Percentiles rank a stretch among this genome's conserved stretches.
phyloP scores from a whole-genome alignment of 1,139 yeast genomes.

The Kodamaea suecica region DNA sequence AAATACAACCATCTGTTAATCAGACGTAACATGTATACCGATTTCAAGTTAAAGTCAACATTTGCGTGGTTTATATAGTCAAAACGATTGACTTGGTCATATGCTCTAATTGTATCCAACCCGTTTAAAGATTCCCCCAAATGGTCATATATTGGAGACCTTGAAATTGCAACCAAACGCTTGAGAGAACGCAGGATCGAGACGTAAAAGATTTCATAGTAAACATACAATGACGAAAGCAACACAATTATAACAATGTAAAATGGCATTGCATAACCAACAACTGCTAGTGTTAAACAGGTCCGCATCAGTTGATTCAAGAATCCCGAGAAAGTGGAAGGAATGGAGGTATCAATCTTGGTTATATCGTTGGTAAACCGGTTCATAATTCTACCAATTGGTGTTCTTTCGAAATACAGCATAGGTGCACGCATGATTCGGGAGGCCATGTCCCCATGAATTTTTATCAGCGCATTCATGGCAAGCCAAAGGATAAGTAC shows the following conservation, averaged over 20 bases:
- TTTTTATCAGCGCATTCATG: constrained; percentile 22
- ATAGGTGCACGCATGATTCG: constrained; percentile 28
- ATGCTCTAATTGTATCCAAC: constrained; percentile 59
- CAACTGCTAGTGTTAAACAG: constrained; percentile 47
- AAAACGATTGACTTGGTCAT: constrained; percentile 51
- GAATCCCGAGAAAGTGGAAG: constrained; percentile 43
- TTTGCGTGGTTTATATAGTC: constrained; percentile 53
- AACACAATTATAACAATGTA: constrained; percentile 42
- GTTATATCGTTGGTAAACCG: constrained; percentile 69
- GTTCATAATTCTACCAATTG: constrained; percentile 32
- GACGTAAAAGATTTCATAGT: constrained; percentile 53
- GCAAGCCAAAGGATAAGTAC: constrained; percentile 20
- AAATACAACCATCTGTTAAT: constrained; percentile 72
- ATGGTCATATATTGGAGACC: constrained; percentile 64
- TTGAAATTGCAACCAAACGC: constrained; percentile 29
- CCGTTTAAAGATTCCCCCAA: constrained; percentile 62
- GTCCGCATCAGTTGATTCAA: constrained; percentile 43
- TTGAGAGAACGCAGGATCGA: constrained; percentile 56
- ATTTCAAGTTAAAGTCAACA: constrained; percentile 60
- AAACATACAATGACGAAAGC: constrained; percentile 45
- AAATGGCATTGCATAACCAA: constrained; percentile 50
- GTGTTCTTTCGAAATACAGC: constrained; percentile 31
- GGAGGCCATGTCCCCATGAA: constrained; percentile 26
- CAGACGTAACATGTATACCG: constrained; percentile 53
- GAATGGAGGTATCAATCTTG: constrained; percentile 54